Evolutionary conservation across 148 eudicot genomes (phyloP), one percentile per base, ranked within the genome.

Genomic region (Heliosperma pusillum): DNA sequence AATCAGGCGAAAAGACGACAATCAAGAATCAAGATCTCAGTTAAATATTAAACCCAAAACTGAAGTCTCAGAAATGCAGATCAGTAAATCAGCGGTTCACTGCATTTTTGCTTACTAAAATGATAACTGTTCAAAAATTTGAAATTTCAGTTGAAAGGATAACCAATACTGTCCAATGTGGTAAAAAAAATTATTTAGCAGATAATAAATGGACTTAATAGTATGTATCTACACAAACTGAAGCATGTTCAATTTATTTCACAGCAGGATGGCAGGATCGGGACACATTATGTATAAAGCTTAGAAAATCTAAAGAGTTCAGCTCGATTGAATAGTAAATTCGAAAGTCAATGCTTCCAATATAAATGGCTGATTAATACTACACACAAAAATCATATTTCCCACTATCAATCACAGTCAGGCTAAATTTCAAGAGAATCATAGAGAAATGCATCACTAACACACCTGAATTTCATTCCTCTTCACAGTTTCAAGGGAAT

Each of bases 401-500:
- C 44, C 44, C 7, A 3, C 3, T 3, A 40, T 3, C 44, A 40
- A 40, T 7, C 44, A 40, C 7, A 40, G 44, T 40, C 44, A 40
- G 44, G 44, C 7, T 7, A 40, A 40, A 58, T 2, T 68, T 66
- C 21, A 68, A 33, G 15, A 3, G 24, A 11, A 17, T 10, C 69
- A 69, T 47, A 36, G 26, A 75, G 55, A 70, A 64, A 56, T 0
- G 53, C 0, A 60, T 73, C 61, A 61, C 12, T 21, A 71, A 69
- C 66, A 45, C 15, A 89, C 98, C 90, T 94, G 98, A 77, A 94
- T 67, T 83, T 94, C 97, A 77, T 94, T 94, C 85, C 97, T 88
- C 78, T 94, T 91, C 78, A 90, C 98, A 74, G 98, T 94, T 85
- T 94, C 97, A 77, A 94, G 91, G 16, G 98, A 94, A 75, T 94